These are phyloP conservation scores for Cercospora sp. DNA, from an alignment of 2,329 filamentous ascomycete species.

Conservation along the genomic window DNA sequence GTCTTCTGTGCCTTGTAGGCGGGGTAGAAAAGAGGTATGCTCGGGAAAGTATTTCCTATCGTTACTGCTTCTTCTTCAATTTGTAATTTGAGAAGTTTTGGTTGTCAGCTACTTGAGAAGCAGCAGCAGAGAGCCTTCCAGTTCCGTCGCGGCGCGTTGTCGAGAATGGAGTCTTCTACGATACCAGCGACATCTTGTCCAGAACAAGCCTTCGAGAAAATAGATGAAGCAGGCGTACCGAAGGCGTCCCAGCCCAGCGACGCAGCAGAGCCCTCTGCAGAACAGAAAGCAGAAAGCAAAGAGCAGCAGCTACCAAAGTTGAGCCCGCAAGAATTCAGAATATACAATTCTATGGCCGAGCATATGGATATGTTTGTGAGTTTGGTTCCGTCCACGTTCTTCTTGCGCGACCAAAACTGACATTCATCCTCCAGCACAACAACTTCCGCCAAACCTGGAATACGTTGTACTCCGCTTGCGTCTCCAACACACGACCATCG, in stretches of 20 bases:
- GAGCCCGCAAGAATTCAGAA: slow-evolving; percentile 63
- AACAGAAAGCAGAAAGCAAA: slow-evolving; percentile 17
- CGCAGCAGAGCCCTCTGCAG: slow-evolving; percentile 15
- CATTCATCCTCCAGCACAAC: slow-evolving; percentile 59
- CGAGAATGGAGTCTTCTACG: background rate
- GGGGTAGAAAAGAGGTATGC: background rate
- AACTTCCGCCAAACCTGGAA: slow-evolving; percentile 76
- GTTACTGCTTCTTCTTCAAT: background rate
- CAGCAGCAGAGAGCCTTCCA: background rate
- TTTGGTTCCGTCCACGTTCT: slow-evolving; percentile 16
- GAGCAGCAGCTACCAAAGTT: slow-evolving; percentile 60
- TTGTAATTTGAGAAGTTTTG: background rate
- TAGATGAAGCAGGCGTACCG: slow-evolving; percentile 30
- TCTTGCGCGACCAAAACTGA: background rate
- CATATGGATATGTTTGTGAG: slow-evolving; percentile 72
- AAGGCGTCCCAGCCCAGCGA: slow-evolving; percentile 25
- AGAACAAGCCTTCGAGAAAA: slow-evolving; percentile 30
- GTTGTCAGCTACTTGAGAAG: background rate
- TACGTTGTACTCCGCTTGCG: slow-evolving; percentile 66
- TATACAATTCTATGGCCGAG: slow-evolving; percentile 72
- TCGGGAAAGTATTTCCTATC: background rate
- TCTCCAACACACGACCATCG: slow-evolving; percentile 57
- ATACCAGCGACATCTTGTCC: background rate
- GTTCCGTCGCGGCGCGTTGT: background rate
- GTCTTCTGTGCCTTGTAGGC: background rate